Evolutionary conservation across 23 red algal genomes (phyloP).

Genomic region (Chondrus crispus): DNA sequence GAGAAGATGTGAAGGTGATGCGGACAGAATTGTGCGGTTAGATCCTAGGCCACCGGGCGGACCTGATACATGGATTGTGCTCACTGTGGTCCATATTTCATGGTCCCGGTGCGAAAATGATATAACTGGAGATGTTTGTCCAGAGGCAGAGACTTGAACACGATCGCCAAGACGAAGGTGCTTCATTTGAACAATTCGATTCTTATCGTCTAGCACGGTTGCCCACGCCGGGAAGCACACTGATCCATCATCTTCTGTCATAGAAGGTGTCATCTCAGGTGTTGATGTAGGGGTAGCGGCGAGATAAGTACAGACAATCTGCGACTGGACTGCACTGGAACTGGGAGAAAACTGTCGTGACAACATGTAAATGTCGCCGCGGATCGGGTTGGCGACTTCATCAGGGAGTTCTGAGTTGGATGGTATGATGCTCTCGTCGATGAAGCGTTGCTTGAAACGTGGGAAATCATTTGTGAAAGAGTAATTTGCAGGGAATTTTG

Average conservation of each 20-base stretch:
- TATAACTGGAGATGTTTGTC: not conserved
- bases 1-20: not conserved
- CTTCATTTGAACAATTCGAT: not conserved
- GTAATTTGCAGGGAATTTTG: not conserved
- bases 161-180: not conserved
- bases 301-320: not conserved
- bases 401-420: not conserved
- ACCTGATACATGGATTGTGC: not conserved
- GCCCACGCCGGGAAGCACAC: not conserved
- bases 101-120: not conserved
- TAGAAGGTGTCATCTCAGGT: not conserved
- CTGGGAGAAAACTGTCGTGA: not conserved
- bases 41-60: not conserved
- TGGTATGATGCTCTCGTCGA: not conserved
- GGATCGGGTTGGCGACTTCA: not conserved
- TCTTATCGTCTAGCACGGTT: not conserved
- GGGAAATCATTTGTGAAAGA: slow-evolving; percentile 1
- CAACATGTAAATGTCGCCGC: not conserved
- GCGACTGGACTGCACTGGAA: not conserved
- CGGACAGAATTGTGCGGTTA: not conserved
- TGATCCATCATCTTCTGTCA: not conserved
- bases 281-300: not conserved
- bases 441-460: not conserved
- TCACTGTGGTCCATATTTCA: not conserved
- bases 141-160: not conserved